Conservation (phyloP, 2,329 filamentous ascomycete genomes). For the Aspergillus nomiae region DNA sequence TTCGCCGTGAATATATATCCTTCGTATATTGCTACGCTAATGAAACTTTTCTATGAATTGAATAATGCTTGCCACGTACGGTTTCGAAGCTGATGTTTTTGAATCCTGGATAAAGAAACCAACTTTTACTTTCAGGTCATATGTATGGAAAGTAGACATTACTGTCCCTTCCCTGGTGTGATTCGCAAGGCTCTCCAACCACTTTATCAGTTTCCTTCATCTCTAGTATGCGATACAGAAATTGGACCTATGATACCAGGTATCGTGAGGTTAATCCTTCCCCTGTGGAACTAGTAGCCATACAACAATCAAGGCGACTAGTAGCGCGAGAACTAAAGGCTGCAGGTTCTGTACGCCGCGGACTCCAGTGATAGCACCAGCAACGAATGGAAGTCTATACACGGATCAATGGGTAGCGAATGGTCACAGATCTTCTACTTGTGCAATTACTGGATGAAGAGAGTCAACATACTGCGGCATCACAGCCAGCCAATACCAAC, state of each 20-base stretch:
- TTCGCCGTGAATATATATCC: not conserved
- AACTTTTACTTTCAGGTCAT: not conserved
- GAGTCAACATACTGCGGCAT: conserved; percentile 56
- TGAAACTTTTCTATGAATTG: not conserved
- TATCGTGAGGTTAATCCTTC: not conserved
- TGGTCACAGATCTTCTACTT: not conserved
- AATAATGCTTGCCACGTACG: too few relatives aligned
- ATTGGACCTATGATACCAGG: not conserved
- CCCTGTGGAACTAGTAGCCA: not conserved
- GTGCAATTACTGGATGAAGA: not conserved
- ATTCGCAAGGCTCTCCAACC: not conserved
- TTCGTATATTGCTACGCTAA: not conserved
- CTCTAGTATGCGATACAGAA: not conserved
- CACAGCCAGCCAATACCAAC: conserved; percentile 69
- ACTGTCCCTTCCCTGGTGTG: not conserved
- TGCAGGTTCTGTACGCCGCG: conserved; percentile 61
- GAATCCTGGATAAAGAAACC: not conserved
- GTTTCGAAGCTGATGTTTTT: too few relatives aligned
- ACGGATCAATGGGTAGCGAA: not conserved
- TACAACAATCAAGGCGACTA: conserved; percentile 25
- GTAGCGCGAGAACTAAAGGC: conserved; percentile 55
- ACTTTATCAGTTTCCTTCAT: not conserved
- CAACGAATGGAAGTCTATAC: conserved; percentile 59
- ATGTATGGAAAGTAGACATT: not conserved
- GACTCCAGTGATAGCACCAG: conserved; percentile 66